These are phyloP conservation scores for Coniochaeta pulveracea DNA, from an alignment of 2,329 filamentous ascomycete species.

Conservation along the genomic window DNA sequence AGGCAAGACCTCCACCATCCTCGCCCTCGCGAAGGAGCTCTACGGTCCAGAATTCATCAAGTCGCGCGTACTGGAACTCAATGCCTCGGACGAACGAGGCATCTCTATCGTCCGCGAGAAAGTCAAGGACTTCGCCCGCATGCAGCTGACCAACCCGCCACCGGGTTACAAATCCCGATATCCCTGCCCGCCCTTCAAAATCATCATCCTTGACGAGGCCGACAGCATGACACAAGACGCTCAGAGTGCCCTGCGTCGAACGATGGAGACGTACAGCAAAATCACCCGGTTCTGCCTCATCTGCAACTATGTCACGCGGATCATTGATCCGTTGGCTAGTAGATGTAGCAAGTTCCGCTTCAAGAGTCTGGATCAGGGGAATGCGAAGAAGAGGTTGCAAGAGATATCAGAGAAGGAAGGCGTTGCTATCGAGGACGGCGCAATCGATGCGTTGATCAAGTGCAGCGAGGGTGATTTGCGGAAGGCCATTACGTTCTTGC, in stretches of 20 bases:
- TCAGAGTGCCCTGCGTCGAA: slow-evolving; percentile 80
- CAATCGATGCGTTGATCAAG: slow-evolving; percentile 70
- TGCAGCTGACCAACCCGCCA: slow-evolving; percentile 79
- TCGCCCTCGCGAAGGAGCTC: slow-evolving; percentile 92
- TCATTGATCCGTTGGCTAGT: slow-evolving; percentile 90
- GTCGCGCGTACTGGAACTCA: slow-evolving; percentile 92
- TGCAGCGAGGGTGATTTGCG: slow-evolving; percentile 90
- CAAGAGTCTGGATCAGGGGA: slow-evolving; percentile 84
- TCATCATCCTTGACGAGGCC: slow-evolving; percentile 95
- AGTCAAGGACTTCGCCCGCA: slow-evolving; percentile 94
- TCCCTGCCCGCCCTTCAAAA: slow-evolving; percentile 96
- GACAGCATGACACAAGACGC: slow-evolving; percentile 99
- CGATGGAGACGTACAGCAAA: slow-evolving; percentile 96
- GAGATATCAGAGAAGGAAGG: slow-evolving; percentile 75
- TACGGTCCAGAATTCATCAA: slow-evolving; percentile 93
- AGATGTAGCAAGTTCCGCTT: slow-evolving; percentile 96
- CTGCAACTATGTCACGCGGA: slow-evolving; percentile 96
- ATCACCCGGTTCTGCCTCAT: slow-evolving; percentile 97
- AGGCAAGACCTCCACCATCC: slow-evolving; percentile 94
- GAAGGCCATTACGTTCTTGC: slow-evolving; percentile 91
- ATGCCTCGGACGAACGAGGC: slow-evolving; percentile 96
- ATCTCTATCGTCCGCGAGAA: slow-evolving; percentile 96
- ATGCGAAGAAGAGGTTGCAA: slow-evolving; percentile 66
- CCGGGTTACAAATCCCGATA: slow-evolving; percentile 59
- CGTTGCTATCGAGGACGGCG: slow-evolving; percentile 65